Evolutionary conservation across 2,329 filamentous ascomycete genomes (phyloP), one percentile per base, ranked within the genome.

Genomic region (Calonectria leucothoes): DNA sequence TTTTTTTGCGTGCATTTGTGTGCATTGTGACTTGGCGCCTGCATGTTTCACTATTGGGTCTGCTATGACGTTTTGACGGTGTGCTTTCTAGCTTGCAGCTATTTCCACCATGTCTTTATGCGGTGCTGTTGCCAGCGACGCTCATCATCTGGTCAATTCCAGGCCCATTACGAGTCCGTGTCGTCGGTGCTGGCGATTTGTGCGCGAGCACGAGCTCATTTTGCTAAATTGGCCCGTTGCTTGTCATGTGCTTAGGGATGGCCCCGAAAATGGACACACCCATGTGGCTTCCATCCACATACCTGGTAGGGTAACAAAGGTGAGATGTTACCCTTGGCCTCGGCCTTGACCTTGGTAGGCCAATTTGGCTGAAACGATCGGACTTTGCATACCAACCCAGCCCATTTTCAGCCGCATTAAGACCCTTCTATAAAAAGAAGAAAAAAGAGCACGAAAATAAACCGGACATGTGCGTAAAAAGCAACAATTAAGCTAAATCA

Each of bases 61-160:
- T 11, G 57, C 35, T 59, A 49, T 69, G 70, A 72, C 70, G 55
- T 72, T 35, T 64, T 12, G 59, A 39, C 55, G 33, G 33, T 23
- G 23, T 39, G 55, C 8, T 61, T 27, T 61, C 55, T 39, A 17
- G 35, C 37, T 27, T 61, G 33, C 33, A 61, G 15, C 33, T 61
- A 37, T 39, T 39, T 61, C 55, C n/a, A 2, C 14, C 33, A 39
- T 11, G 35, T 61, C 55, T 61, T 37, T 20, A 39, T 39, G 55
- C 20, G 15, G 8, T 39, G 12, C 8, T 27, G 51, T 8, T 11
- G 17, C 2, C 25, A 27, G 33, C 14, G 55, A 61, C 25, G 29
- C 31, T 10, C 31, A 35, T 27, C 23, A 33, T 23, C 7, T 59
- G 6, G 31, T 7, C 5, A 37, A 17, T 27, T 27, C 33, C 33